Conservation (phyloP, 345 rosid genomes). For the thale cress (Arabidopsis thaliana) region DNA sequence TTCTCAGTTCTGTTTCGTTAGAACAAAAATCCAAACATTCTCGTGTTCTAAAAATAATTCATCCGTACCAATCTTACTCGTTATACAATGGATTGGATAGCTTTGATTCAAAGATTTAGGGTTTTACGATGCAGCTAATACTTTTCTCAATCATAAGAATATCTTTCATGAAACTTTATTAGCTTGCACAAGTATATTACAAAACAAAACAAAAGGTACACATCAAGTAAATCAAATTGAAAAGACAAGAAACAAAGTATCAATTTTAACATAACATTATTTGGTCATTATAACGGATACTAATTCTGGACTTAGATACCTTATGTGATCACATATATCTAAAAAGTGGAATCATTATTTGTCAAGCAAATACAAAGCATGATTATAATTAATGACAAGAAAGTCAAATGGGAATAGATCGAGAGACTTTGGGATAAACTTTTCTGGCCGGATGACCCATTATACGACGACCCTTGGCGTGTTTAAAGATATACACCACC, state of each 20-base stretch:
- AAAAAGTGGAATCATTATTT: neutral
- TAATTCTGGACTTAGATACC: too few relatives aligned
- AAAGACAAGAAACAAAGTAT: too few relatives aligned
- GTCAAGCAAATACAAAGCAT: constrained; percentile 15
- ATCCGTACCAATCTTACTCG: too few relatives aligned
- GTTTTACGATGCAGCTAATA: neutral
- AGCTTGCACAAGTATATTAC: too few relatives aligned
- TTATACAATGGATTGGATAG: too few relatives aligned
- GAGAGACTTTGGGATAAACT: constrained; percentile 66
- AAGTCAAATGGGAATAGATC: constrained; percentile 66
- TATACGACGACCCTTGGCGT: constrained; percentile 72
- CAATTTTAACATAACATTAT: too few relatives aligned
- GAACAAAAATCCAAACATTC: too few relatives aligned
- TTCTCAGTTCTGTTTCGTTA: neutral
- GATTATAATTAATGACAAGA: neutral
- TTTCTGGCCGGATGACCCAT: constrained; percentile 81
- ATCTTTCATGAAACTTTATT: neutral
- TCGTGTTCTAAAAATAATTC: too few relatives aligned
- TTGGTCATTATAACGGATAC: too few relatives aligned
- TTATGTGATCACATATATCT: too few relatives aligned
- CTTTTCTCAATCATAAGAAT: neutral
- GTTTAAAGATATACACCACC: constrained; percentile 73
- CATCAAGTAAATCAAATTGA: too few relatives aligned
- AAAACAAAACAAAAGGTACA: too few relatives aligned
- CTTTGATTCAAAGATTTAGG: neutral